Base-by-base conservation (phyloP, 306 rosid species). In the Dicorynia guianensis region DNA sequence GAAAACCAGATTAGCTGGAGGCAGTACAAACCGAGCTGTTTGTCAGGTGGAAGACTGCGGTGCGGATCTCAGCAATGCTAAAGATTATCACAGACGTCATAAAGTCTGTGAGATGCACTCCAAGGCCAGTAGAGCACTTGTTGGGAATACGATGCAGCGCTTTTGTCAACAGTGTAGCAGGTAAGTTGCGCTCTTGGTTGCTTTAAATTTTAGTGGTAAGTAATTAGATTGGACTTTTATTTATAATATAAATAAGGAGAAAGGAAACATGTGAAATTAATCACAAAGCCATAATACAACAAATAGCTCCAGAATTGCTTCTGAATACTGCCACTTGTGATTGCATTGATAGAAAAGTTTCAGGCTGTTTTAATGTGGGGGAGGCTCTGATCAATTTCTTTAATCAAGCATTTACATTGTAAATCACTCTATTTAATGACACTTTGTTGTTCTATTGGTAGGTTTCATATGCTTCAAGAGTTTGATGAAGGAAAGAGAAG, bases 131-230 rank as follows among this genome's bases (percentile, higher is more conserved):
- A 86, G 72, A 76, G 97, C 99, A 0, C 92, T 81, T 54, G 97
- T 95, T 5, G 97, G 91, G 18, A 90, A 81, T 36, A 79, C 81
- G 13, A 76, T 92, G 99, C 97, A 95, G 79, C 80, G 99, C 38
- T 95, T 95, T 80, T 95, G 99, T 79, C 99, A 95, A 67, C 99
- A 95, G 73, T 95, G 99, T 75, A 95, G 99, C 72, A 86, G 99
- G 99, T 89, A 71, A 77, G 86, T 73, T 72, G 44, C 47, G 19
- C 52, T 61, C 71, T 66, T 13, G 42, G 47, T 61, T 83, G 34
- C 9, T 64, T 36, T 59, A n/a, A 49, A 47, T 50, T 53, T 47
- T 63, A n/a, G 52, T 54, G 10, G 38, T 20, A 39, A 81, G 77
- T 36, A 47, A 44, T 79, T 10, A 5, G 36, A 39, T 84, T 1